phyloP scores from a whole-genome alignment of 176 grass and related monocot species.

The Lolium perenne region DNA sequence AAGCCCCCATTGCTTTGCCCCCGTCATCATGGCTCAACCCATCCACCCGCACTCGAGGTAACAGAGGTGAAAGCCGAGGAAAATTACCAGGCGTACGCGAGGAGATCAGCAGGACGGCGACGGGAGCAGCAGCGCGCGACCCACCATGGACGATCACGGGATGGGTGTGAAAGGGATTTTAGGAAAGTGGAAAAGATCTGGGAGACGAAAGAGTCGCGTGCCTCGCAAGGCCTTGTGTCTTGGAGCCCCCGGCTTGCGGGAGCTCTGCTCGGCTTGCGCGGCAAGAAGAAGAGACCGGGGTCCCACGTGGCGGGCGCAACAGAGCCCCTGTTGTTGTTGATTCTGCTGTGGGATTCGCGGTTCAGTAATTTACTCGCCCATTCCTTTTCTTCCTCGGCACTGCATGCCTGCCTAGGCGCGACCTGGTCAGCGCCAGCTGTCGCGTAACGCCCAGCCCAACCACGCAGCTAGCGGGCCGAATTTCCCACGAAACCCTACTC shows the following conservation, averaged over 20 bases:
- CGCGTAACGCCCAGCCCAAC: neutral
- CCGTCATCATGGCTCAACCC: neutral
- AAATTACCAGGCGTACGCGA: neutral
- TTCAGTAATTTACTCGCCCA: neutral
- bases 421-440: slow-evolving; percentile 3
- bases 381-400: slow-evolving; percentile 13
- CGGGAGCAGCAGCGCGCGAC: neutral
- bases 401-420: neutral
- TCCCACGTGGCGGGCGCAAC: neutral
- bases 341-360: slow-evolving; percentile 22
- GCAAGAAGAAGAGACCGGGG: slow-evolving; percentile 22
- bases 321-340: neutral
- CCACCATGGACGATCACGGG: slow-evolving; percentile 6
- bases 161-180: slow-evolving; percentile 5
- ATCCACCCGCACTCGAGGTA: neutral
- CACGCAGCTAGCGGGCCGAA: neutral
- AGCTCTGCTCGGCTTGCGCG: slow-evolving; percentile 32
- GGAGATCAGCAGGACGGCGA: slow-evolving; percentile 9
- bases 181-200: neutral
- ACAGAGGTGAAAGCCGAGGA: neutral
- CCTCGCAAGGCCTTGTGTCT: neutral
- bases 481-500: too few species aligned
- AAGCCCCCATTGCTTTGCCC: neutral
- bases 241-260: slow-evolving; percentile 21
- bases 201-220: neutral